A percentile compares a stretch with the other conserved stretches of the same genome.
Evolutionary conservation across 1,139 yeast genomes (phyloP).

Genomic region (Debaryomyces sp.): DNA sequence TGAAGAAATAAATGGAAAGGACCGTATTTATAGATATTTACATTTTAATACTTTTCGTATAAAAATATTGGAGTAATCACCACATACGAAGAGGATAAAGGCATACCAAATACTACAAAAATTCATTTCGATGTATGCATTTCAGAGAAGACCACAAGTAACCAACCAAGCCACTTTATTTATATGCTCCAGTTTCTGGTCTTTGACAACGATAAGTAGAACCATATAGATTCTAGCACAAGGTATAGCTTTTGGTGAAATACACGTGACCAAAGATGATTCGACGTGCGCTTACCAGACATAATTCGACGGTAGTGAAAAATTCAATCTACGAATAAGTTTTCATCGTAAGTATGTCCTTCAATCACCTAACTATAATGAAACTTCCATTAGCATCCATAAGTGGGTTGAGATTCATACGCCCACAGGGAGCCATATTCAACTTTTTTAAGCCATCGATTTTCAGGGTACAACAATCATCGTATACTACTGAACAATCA

Average conservation of each 20-base stretch:
- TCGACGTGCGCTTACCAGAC: background rate
- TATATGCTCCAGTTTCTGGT: too few species aligned
- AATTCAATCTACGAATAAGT: conserved; percentile 3
- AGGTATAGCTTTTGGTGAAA: background rate
- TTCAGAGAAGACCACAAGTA: too few species aligned
- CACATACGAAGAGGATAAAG: too few species aligned
- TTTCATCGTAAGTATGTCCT: background rate
- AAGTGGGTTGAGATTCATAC: conserved; percentile 2
- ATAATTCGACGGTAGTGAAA: conserved; percentile 4
- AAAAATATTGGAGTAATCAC: too few species aligned
- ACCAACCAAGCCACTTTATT: too few species aligned
- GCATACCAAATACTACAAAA: too few species aligned
- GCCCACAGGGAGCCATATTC: background rate
- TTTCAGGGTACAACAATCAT: conserved; percentile 4
- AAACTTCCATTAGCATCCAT: conserved; percentile 5
- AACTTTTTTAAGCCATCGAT: conserved; percentile 3
- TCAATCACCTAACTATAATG: background rate
- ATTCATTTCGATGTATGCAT: too few species aligned
- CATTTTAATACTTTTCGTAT: too few species aligned
- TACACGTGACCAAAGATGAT: background rate
- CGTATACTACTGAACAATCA: conserved; percentile 8
- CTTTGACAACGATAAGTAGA: background rate
- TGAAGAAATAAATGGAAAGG: too few species aligned
- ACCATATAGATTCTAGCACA: background rate
- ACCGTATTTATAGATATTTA: too few species aligned